These are phyloP conservation scores for Naegleria lovaniensis DNA, from an alignment of 208 protist genomes.

Conservation along the genomic window DNA sequence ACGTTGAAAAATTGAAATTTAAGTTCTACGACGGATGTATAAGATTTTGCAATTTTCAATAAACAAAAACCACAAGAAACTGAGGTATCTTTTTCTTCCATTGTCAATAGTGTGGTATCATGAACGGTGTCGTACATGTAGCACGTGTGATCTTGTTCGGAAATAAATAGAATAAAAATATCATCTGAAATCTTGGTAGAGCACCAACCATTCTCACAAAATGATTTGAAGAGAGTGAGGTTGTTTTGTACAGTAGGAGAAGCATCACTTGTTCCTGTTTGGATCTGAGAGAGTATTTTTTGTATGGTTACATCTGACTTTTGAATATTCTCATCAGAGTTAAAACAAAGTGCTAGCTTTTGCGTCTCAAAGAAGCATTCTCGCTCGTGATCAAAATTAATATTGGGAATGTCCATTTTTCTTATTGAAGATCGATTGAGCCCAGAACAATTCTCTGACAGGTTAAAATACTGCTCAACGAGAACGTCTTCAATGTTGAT, in stretches of 20 bases:
- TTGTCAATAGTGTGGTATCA: background rate
- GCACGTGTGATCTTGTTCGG: background rate
- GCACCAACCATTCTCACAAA: background rate
- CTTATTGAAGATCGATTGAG: background rate
- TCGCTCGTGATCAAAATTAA: background rate
- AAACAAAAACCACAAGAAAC: background rate
- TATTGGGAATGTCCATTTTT: background rate
- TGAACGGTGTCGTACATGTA: background rate
- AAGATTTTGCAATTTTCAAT: background rate
- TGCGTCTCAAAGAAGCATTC: background rate
- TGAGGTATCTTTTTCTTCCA: background rate
- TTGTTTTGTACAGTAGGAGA: background rate
- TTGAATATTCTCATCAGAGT: background rate
- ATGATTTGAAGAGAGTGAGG: background rate
- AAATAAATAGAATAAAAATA: background rate
- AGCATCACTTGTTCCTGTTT: background rate
- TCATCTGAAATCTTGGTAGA: background rate
- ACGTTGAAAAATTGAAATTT: background rate
- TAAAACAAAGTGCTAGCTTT: background rate
- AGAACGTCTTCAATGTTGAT: background rate
- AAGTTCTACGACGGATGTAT: background rate
- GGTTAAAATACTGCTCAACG: background rate
- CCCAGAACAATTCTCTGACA: background rate
- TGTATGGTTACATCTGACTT: background rate
- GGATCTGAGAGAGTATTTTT: background rate